Evolutionary conservation across 73 alveolate species (phyloP), one percentile per base, ranked within the genome.

Genomic region (Diophrys appendiculata): DNA sequence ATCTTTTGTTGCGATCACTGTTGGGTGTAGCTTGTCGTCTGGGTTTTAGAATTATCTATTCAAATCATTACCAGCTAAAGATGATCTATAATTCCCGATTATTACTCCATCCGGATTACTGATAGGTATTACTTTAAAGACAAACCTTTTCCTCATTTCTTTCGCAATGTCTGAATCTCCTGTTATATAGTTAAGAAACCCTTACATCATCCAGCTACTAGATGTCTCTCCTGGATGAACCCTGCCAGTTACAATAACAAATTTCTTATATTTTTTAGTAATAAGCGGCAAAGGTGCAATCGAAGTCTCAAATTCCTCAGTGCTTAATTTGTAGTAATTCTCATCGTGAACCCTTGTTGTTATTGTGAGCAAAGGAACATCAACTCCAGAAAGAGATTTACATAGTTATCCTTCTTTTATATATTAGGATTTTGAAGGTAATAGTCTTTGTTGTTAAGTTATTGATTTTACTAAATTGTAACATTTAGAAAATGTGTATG

Each of bases 201-300:
- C 98, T 72, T 93, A 86, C 91, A 91, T 91, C 29, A 89, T 89
- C 55, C 80, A 76, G 32, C 93, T 78, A 25, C 95, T 96, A 52
- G 89, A 92, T 2, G 98, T 91, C 77, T 93, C 98, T 0, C 98
- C 98, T 24, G 98, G 98, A 84, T 93, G 98, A 54, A 93, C 98
- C 77, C 98, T 73, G 1, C 94, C 95, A 28, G 95, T 29, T 27
- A 70, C 35, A 5, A 70, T 35, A 5, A 70, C 65, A 29, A 30
- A 23, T 11, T 34, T 3, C 67, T 70, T 70, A 24, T 31, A 29
- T n/a, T 67, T 70, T 67, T 27, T 33, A 1, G 64, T n/a, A n/a
- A n/a, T n/a, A 43, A 5, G 60, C n/a, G 60, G 18, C 5, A 18
- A 11, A 43, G 60, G 60, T 5, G 60, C 5, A 11, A 43, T 43